phyloP scores from a whole-genome alignment of 2,329 filamentous ascomycete species.

The Fusarium torreyae region DNA sequence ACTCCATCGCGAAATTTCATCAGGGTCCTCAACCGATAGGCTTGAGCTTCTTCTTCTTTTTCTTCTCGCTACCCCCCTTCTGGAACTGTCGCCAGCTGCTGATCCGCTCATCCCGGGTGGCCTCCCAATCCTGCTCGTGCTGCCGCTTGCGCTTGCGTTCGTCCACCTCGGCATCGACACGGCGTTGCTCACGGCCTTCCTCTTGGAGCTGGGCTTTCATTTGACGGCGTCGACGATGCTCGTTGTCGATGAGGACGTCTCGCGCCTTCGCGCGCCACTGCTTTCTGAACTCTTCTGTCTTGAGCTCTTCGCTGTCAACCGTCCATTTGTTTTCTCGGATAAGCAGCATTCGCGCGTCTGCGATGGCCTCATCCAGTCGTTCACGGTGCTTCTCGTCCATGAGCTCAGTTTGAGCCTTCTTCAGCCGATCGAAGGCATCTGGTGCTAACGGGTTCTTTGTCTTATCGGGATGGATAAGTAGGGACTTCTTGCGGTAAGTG shows the following conservation, averaged over 20 bases:
- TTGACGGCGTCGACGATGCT: conserved; percentile 86
- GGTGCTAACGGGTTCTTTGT: conserved; percentile 91
- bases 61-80: conserved; percentile 75
- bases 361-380: conserved; percentile 92
- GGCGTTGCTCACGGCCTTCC: conserved; percentile 89
- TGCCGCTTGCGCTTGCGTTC: conserved; percentile 88
- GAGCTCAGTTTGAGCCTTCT: conserved; percentile 92
- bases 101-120: conserved; percentile 90
- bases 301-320: conserved; percentile 87
- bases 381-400: conserved; percentile 94
- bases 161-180: conserved; percentile 87
- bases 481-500: conserved; percentile 96
- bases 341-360: conserved; percentile 93
- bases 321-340: conserved; percentile 97
- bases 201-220: conserved; percentile 96
- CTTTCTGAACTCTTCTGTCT: conserved; percentile 84
- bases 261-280: conserved; percentile 94
- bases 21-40: conserved; percentile 65
- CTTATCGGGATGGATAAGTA: conserved; percentile 98
- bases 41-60: conserved; percentile 81
- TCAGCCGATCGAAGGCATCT: conserved; percentile 95
- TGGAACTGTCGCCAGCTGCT: conserved; percentile 95
- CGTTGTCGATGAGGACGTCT: conserved; percentile 92
- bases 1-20: conserved; percentile 23
- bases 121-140: conserved; percentile 96